Conservation (phyloP, 1,139 yeast genomes). For the Lipomyces yarrowii region DNA sequence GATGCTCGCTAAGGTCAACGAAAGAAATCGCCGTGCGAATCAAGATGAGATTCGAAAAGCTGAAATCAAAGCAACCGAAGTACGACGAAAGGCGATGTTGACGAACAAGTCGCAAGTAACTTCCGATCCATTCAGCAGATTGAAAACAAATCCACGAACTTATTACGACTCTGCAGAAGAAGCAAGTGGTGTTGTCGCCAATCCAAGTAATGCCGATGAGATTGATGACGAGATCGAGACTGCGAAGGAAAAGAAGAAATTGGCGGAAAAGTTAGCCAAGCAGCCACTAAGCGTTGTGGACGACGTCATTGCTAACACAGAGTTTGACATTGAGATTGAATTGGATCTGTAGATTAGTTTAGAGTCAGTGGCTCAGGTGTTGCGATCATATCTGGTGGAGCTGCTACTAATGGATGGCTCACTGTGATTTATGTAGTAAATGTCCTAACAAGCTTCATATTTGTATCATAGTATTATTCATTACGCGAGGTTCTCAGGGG, state of each 20-base stretch:
- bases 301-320: constrained; percentile 50
- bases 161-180: constrained; percentile 56
- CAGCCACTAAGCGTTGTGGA: constrained; percentile 47
- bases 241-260: constrained; percentile 38
- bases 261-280: constrained; percentile 29
- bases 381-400: constrained; percentile 1
- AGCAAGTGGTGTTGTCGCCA: constrained; percentile 25
- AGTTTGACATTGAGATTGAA: constrained; percentile 50
- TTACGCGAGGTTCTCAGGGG: no score
- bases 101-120: constrained; percentile 52
- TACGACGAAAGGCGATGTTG: constrained; percentile 48
- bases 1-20: constrained; percentile 65
- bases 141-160: constrained; percentile 82
- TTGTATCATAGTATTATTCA: background rate
- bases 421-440: background rate
- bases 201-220: constrained; percentile 48
- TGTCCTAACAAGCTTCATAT: background rate
- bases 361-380: background rate
- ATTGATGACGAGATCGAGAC: constrained; percentile 46
- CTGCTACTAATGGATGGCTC: background rate
- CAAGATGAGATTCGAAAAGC: constrained; percentile 77
- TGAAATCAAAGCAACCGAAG: constrained; percentile 65
- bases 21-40: constrained; percentile 81
- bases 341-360: constrained; percentile 15
- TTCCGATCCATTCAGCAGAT: constrained; percentile 86